A percentile compares a stretch with the other conserved stretches of the same genome.
These are phyloP conservation scores for Melampsora larici-populina DNA, from an alignment of 1,284 basidiomycete species.

Conservation along the genomic window DNA sequence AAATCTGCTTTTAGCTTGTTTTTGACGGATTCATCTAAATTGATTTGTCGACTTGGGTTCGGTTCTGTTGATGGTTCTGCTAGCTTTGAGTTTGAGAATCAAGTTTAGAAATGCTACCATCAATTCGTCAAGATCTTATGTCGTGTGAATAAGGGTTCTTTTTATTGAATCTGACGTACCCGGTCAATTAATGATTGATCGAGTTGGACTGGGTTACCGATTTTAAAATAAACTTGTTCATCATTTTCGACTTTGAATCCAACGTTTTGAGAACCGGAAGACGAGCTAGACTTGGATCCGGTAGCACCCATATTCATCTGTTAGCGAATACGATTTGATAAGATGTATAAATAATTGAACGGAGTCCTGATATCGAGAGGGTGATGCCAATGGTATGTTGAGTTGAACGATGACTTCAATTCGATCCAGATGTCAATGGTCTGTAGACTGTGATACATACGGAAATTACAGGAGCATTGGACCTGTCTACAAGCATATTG, in stretches of 20 bases:
- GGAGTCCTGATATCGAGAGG: too few species aligned
- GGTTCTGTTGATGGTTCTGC: conserved; percentile 15
- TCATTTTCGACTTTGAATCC: conserved; percentile 8
- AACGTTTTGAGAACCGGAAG: background rate
- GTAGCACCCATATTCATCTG: background rate
- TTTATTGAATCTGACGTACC: too few species aligned
- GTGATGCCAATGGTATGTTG: too few species aligned
- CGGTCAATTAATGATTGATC: conserved; percentile 32
- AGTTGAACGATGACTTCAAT: too few species aligned
- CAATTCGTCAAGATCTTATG: background rate
- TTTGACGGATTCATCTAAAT: conserved; percentile 27
- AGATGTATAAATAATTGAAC: too few species aligned
- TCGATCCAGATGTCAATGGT: too few species aligned
- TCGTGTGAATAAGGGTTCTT: too few species aligned
- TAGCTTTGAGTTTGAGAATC: background rate
- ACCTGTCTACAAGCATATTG: too few species aligned
- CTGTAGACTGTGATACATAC: too few species aligned
- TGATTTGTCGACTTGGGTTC: conserved; percentile 26
- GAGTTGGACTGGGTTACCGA: conserved; percentile 24
- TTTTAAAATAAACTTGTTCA: conserved; percentile 34
- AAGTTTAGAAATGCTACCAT: background rate
- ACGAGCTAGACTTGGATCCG: background rate
- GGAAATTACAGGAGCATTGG: too few species aligned
- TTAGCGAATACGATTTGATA: too few species aligned
- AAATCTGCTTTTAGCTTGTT: conserved; percentile 29